Evolutionary conservation across 139 green algal species (phyloP).

Genomic region (Coelastrella sp.): DNA sequence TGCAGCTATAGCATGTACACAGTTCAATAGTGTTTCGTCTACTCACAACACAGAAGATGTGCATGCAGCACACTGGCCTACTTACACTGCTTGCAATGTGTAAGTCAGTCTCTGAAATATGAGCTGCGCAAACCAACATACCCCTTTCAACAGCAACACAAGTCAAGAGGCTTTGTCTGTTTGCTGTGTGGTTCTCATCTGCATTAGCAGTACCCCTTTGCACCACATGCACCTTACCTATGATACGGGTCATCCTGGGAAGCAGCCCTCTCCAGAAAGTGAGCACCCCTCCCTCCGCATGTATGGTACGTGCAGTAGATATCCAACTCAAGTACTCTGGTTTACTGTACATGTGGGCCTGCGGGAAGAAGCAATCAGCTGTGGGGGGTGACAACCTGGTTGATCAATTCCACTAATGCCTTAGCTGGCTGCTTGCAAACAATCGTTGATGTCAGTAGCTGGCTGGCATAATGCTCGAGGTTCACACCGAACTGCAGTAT

Average conservation of each 20-base stretch:
- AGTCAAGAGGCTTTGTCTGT: not conserved
- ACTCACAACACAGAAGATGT: not conserved
- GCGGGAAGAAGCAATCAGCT: not conserved
- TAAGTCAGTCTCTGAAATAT: no score
- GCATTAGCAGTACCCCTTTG: not conserved
- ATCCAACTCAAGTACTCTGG: slow-evolving; percentile 67
- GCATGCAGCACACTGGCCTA: not conserved
- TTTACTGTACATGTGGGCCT: slow-evolving; percentile 74
- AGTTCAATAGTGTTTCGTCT: not conserved
- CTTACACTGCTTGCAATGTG: no score
- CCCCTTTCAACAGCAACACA: not conserved
- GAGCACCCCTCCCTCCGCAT: slow-evolving; percentile 61
- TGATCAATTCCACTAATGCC: not conserved
- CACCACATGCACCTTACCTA: slow-evolving; percentile 56
- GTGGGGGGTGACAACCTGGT: not conserved
- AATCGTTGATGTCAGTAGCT: no score
- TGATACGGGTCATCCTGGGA: slow-evolving; percentile 71
- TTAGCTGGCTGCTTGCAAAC: no score
- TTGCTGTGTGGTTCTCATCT: not conserved
- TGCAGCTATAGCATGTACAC: not conserved
- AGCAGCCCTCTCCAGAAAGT: slow-evolving; percentile 72
- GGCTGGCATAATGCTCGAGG: no score
- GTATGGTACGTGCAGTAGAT: slow-evolving; percentile 58
- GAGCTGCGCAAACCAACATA: no score
- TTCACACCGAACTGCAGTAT: no score